Evolutionary conservation across 2,329 filamentous ascomycete species (phyloP).

Genomic region (Xylariaceae sp.): DNA sequence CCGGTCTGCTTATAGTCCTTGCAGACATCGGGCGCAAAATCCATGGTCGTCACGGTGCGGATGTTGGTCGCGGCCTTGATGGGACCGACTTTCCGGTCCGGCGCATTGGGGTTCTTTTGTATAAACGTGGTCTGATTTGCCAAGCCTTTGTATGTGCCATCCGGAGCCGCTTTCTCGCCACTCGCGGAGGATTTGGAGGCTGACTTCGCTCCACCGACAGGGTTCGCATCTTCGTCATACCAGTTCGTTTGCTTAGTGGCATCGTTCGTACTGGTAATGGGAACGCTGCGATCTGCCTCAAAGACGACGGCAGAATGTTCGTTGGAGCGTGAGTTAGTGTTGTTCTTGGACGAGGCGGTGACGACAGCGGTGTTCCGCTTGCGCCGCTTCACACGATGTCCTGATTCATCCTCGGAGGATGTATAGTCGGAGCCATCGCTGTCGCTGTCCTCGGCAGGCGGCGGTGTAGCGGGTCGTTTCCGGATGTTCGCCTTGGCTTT

Average conservation of each 20-base stretch:
- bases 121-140: slow-evolving; percentile 71
- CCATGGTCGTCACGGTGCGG: slow-evolving; percentile 81
- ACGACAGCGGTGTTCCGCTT: slow-evolving; percentile 63
- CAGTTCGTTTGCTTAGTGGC: slow-evolving; percentile 86
- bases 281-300: slow-evolving; percentile 55
- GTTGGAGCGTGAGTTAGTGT: slow-evolving; percentile 33
- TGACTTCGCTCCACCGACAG: slow-evolving; percentile 53
- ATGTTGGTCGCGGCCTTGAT: slow-evolving; percentile 86
- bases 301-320: slow-evolving; percentile 50
- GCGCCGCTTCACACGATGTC: slow-evolving; percentile 72
- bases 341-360: slow-evolving; percentile 56
- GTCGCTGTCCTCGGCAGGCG: slow-evolving; percentile 55
- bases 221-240: slow-evolving; percentile 71
- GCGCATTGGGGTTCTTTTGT: slow-evolving; percentile 72
- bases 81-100: slow-evolving; percentile 68
- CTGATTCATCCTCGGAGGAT: slow-evolving; percentile 70
- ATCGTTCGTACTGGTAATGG: slow-evolving; percentile 67
- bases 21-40: slow-evolving; percentile 89
- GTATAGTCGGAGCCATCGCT: slow-evolving; percentile 59
- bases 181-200: slow-evolving; percentile 29
- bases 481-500: slow-evolving; percentile 73
- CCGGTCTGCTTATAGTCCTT: slow-evolving; percentile 88
- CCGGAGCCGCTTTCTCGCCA: slow-evolving; percentile 25
- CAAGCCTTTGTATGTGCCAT: slow-evolving; percentile 72
- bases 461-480: slow-evolving; percentile 75